Evolutionary conservation across 2,329 filamentous ascomycete species (phyloP), one percentile per base, ranked within the genome.

Genomic region (Aspergillus felis): DNA sequence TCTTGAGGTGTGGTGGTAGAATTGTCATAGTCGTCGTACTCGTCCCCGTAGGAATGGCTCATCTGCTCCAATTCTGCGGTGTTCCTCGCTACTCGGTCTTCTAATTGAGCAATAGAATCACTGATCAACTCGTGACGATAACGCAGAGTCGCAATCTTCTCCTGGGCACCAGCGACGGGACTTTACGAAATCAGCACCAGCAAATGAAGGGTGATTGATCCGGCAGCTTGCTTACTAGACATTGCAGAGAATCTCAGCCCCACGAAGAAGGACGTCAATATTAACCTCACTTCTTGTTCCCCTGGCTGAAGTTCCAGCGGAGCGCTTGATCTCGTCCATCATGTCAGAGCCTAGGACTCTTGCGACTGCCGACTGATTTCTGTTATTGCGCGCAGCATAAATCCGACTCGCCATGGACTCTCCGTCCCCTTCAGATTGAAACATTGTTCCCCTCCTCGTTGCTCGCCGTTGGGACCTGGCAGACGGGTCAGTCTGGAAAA

Each of bases 401-500:
- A 78, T 75, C 24, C 74, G 74, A 54, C 61, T 81, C 69, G 57
- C 82, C 68, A 80, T 62, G 68, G 79, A 78, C 70, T 69, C 73
- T 24, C 61, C 63, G 50, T 65, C 72, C 60, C 54, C 42, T 50
- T 76, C 73, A 9, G 66, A 74, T 70, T 68, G 78, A 73, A 77
- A 81, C 63, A 74, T 80, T 32, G 80, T 84, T 58, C 78, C 80
- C 63, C 78, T 74, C 53, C 83, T 74, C 49, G 71, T 76, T 57
- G 68, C 73, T 68, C 64, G 81, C 71, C 66, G 77, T 66, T 67
- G 82, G 61, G 72, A 44, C 3, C 81, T 81, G 4, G 78, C 81
- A 0, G 89, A 85, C 0, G 90, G 86, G 1, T 93, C 92, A 0
- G 96, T 87, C 41, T 93, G 95, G 79, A 97, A 99, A 20, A 99